These are phyloP conservation scores for Leccinum ochraceum DNA, from an alignment of 768 basidiomycete genomes.

Conservation along the genomic window DNA sequence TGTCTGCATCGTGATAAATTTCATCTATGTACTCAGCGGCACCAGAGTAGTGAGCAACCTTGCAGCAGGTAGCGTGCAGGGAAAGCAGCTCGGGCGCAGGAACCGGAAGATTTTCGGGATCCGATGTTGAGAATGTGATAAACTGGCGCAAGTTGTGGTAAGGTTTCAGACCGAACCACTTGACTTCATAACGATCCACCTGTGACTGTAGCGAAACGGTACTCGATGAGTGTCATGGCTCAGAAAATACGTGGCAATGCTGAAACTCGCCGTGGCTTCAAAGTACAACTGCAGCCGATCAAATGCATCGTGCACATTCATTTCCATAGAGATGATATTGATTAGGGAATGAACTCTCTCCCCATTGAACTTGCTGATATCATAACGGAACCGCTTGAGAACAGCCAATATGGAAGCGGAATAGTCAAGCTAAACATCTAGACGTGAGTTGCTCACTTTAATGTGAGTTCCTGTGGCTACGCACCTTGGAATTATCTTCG, in stretches of 20 bases:
- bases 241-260: background rate
- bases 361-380: background rate
- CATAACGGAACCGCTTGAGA: background rate
- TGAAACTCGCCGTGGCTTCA: conserved; percentile 7
- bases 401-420: background rate
- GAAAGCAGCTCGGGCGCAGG: conserved; percentile 14
- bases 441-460: background rate
- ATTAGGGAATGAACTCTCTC: conserved; percentile 7
- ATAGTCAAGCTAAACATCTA: background rate
- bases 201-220: background rate
- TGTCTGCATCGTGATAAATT: conserved; percentile 9
- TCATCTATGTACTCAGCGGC: conserved; percentile 20
- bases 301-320: conserved; percentile 1
- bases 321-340: conserved; percentile 3
- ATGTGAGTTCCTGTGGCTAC: background rate
- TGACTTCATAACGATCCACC: conserved; percentile 9
- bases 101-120: conserved; percentile 14
- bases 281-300: conserved; percentile 9
- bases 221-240: background rate
- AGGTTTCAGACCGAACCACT: background rate
- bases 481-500: background rate
- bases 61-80: conserved; percentile 24
- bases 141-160: background rate
- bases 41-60: conserved; percentile 30
- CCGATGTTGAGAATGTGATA: conserved; percentile 3